Conservation (phyloP, 2,329 filamentous ascomycete species). For the Clarireedia sp. region DNA sequence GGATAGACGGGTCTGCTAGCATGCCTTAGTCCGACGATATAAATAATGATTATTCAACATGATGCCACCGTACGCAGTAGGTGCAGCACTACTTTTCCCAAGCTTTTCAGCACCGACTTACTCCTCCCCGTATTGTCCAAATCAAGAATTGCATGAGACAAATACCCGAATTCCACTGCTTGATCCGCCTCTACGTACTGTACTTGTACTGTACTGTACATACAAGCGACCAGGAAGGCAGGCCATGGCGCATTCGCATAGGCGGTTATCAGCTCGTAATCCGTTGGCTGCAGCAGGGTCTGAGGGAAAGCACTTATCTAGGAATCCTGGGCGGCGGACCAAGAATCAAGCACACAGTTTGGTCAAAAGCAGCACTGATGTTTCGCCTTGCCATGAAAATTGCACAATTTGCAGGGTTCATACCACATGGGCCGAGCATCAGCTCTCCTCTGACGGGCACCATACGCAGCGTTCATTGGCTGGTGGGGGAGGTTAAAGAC, state of each 20-base stretch:
- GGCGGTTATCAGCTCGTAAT: slow-evolving; percentile 2
- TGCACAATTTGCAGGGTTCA: neutral
- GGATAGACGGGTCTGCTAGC: neutral
- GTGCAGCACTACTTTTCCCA: too few relatives aligned
- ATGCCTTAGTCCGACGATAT: neutral
- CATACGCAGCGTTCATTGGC: neutral
- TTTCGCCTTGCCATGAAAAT: slow-evolving; percentile 5
- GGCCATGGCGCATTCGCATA: too few relatives aligned
- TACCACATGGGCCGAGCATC: slow-evolving; percentile 7
- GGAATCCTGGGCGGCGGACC: neutral
- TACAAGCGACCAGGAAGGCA: too few relatives aligned
- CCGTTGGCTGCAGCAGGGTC: neutral
- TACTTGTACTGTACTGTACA: too few relatives aligned
- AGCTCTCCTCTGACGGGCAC: slow-evolving; percentile 1
- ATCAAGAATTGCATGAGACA: slow-evolving; percentile 1
- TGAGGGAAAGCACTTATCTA: neutral
- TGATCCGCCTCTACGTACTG: too few relatives aligned
- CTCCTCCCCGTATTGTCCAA: neutral
- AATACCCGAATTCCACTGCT: slow-evolving; percentile 1
- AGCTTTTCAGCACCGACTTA: too few relatives aligned
- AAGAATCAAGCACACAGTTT: neutral
- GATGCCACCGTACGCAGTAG: too few relatives aligned
- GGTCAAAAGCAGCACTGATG: slow-evolving; percentile 1
- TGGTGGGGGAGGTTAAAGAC: neutral
- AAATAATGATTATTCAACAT: too few relatives aligned